Evolutionary conservation across 352 stramenopile species (phyloP), one percentile per base, ranked within the genome.

Genomic region (Phytophthora cryptogea): DNA sequence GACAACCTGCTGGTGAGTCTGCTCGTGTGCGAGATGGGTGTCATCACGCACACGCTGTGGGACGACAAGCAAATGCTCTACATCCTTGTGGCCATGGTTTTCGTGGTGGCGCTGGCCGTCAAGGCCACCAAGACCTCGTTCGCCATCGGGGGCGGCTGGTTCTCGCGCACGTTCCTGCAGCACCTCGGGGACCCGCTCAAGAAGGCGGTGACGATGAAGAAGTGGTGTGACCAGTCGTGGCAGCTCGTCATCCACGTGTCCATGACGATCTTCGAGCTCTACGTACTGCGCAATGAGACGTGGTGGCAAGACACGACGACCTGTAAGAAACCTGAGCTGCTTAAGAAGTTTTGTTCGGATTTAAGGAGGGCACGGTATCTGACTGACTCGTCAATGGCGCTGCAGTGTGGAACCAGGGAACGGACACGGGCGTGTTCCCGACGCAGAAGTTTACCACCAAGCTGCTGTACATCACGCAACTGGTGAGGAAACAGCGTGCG

Each of bases 141-240:
- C 45, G 80, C 72, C 26, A 70, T 86, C 27, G 69, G 66, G 14
- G 86, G 86, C 44, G 71, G 70, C 0, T 90, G 81, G 69, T 89
- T 94, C 68, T 92, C 83, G 52, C 77, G 79, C 58, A 89, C 70
- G 2, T 90, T 89, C 62, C 66, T 94, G 53, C 63, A 92, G 68
- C 82, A 94, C 70, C 61, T 94, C 16, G 80, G 83, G 6, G 80
- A 96, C 58, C 88, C 88, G 33, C 70, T 96, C 14, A 83, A 83
- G 66, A 95, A 94, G 66, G 42, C 70, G 20, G 63, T 92, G 59
- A 83, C 86, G 31, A 90, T 93, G 80, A 91, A 92, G 63, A 96
- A 96, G 66, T 96, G 87, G 78, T 88, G 76, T 39, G 86, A 95
- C 55, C 88, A 96, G 78, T 92, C 84, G 23, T 96, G 88, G 88